These are phyloP conservation scores for Immersiporthe knoxdaviesiana DNA, from an alignment of 2,329 filamentous ascomycete genomes.

Conservation along the genomic window DNA sequence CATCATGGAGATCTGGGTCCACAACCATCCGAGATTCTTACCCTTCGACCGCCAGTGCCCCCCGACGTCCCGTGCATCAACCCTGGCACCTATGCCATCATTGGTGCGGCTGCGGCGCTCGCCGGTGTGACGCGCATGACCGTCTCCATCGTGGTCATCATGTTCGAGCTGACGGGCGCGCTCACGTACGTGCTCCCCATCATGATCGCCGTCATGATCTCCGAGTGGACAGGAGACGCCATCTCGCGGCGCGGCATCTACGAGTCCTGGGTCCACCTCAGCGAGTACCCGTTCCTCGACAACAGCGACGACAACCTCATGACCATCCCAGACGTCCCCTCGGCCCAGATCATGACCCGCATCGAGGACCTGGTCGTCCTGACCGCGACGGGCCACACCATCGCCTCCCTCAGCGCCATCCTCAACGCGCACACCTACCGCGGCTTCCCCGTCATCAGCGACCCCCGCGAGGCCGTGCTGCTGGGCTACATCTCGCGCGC, in stretches of 20 bases:
- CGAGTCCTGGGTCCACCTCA: slow-evolving; percentile 96
- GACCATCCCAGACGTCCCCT: slow-evolving; percentile 77
- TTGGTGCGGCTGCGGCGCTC: slow-evolving; percentile 92
- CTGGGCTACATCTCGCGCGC: slow-evolving; percentile 93
- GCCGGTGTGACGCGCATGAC: slow-evolving; percentile 95
- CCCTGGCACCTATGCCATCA: slow-evolving; percentile 93
- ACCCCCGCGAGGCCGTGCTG: slow-evolving; percentile 75
- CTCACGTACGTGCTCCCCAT: slow-evolving; percentile 96
- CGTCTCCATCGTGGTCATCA: slow-evolving; percentile 97
- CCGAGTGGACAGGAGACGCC: slow-evolving; percentile 97
- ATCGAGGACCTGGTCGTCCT: slow-evolving; percentile 89
- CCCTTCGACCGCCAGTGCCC: slow-evolving; percentile 73
- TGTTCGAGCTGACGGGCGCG: slow-evolving; percentile 97
- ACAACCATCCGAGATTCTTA: slow-evolving; percentile 75
- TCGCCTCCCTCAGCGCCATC: slow-evolving; percentile 71
- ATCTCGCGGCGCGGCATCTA: slow-evolving; percentile 94
- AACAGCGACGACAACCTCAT: slow-evolving; percentile 72
- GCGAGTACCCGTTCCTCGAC: slow-evolving; percentile 93
- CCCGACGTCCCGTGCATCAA: slow-evolving; percentile 88
- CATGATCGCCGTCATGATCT: slow-evolving; percentile 98
- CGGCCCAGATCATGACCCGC: slow-evolving; percentile 88
- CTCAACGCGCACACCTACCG: slow-evolving; percentile 78
- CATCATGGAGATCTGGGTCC: slow-evolving; percentile 85
- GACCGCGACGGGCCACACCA: slow-evolving; percentile 84
- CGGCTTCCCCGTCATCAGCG: slow-evolving; percentile 88